Evolutionary conservation across 371 early-diverging fungal species (phyloP), one percentile per base, ranked within the genome.

Genomic region (Actinomortierella ambigua): DNA sequence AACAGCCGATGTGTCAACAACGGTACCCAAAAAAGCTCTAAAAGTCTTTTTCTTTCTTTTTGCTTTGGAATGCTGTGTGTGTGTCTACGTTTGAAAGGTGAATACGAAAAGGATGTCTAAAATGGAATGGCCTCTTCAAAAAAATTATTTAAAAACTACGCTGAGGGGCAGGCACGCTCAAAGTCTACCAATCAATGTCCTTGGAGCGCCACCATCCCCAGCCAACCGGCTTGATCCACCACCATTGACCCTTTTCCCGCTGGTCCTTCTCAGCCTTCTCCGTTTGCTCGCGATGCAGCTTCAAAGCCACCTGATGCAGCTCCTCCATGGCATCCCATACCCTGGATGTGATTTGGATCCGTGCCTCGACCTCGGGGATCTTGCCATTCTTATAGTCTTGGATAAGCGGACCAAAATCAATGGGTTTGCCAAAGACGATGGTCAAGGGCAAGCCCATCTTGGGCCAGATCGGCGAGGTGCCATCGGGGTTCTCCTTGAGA

Each of bases 361-460:
- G 75, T 14, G 90, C 82, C 23, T 83, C 82, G 15, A 79, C 67
- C 42, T 84, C 88, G n/a, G 65, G 56, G 20, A 84, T 48, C 28
- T 69, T 76, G 26, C 81, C 82, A 27, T 71, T 55, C 59, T 67
- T 80, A 83, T 88, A 89, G 23, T 81, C 82, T 23, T 77, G 65
- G 47, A 89, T 53, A 18, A 88, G 71, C 60, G 82, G 78, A 15
- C 77, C 54, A 69, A 89, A 89, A 53, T 90, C 88, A 11, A 93
- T 79, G 0, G 87, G 86, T 18, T 91, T 85, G 29, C 93, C 93
- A 69, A 88, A 85, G 0, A 79, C 83, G 20, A 90, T 53, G 7
- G 80, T 81, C 27, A 90, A 65, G 0, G 75, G 78, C 70, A 71
- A 62, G 17, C 76, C 71, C 34, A 83, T 57, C 15, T 77, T 81